Evolutionary conservation across 768 basidiomycete species (phyloP).

Genomic region (Suillus ampliporus): DNA sequence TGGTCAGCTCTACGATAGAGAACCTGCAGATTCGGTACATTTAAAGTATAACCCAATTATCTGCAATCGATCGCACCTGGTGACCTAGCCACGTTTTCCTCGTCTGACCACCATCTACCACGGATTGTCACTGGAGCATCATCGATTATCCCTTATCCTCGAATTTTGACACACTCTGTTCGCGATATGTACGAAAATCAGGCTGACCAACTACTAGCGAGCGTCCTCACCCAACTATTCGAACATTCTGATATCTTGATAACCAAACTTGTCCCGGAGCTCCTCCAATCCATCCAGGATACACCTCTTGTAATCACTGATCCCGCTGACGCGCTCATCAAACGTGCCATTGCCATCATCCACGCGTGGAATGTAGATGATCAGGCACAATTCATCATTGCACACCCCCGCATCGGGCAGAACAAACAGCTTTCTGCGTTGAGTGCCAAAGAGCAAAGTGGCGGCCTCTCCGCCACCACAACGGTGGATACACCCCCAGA

Average conservation of each 20-base stretch:
- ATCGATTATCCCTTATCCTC: background rate
- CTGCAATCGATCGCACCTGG: background rate
- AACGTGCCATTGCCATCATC: constrained; percentile 54
- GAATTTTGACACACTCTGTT: constrained; percentile 1
- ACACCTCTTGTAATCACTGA: constrained; percentile 44
- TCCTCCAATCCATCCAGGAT: constrained; percentile 38
- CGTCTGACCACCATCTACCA: background rate
- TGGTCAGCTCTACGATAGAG: background rate
- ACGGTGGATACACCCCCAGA: constrained; percentile 67
- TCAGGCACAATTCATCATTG: constrained; percentile 72
- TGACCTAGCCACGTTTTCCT: constrained; percentile 1
- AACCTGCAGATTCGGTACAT: background rate
- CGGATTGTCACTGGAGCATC: background rate
- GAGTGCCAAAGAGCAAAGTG: constrained; percentile 82
- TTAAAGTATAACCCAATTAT: background rate
- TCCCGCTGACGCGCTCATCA: constrained; percentile 51
- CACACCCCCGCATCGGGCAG: constrained; percentile 92
- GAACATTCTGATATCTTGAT: constrained; percentile 70
- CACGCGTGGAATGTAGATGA: constrained; percentile 54
- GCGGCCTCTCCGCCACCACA: constrained; percentile 31
- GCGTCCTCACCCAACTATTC: constrained; percentile 54
- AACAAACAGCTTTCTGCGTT: constrained; percentile 73
- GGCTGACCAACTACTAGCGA: constrained; percentile 33
- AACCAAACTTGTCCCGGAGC: constrained; percentile 57
- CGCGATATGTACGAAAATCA: constrained; percentile 4